These are phyloP conservation scores for Rosa persica DNA, from an alignment of 306 rosid genomes.

Conservation along the genomic window DNA sequence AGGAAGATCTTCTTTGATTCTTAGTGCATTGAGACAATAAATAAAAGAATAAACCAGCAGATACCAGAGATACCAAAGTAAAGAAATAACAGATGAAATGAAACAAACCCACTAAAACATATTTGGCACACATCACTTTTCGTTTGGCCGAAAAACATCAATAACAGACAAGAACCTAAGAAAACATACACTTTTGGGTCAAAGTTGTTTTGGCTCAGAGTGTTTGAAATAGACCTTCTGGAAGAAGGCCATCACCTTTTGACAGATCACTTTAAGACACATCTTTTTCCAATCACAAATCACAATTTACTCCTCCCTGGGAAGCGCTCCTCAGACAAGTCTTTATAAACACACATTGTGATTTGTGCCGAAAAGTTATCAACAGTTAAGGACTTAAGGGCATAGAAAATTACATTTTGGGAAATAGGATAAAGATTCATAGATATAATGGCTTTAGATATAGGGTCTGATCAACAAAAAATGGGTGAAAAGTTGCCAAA, in stretches of 20 bases:
- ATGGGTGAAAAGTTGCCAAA: not conserved
- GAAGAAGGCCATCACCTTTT: not conserved
- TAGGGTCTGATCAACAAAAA: not conserved
- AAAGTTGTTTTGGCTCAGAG: not conserved
- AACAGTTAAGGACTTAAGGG: not conserved
- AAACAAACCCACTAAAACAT: not conserved
- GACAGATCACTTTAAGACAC: not conserved
- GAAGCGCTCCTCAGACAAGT: not conserved
- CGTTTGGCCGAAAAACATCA: not conserved
- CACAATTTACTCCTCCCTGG: too few relatives aligned
- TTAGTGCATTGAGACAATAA: not conserved
- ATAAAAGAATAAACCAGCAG: not conserved
- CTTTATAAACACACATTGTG: not conserved
- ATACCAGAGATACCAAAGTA: not conserved
- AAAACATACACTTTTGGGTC: not conserved
- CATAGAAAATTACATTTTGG: not conserved
- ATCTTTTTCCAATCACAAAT: too few relatives aligned
- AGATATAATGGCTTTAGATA: not conserved
- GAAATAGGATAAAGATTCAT: not conserved
- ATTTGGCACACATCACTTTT: not conserved
- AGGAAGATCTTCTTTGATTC: not conserved
- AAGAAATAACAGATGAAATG: not conserved
- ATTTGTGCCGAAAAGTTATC: not conserved
- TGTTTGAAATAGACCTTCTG: not conserved
- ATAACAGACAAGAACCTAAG: not conserved